These are phyloP conservation scores for Senna tora DNA, from an alignment of 306 rosid genomes.

Conservation along the genomic window DNA sequence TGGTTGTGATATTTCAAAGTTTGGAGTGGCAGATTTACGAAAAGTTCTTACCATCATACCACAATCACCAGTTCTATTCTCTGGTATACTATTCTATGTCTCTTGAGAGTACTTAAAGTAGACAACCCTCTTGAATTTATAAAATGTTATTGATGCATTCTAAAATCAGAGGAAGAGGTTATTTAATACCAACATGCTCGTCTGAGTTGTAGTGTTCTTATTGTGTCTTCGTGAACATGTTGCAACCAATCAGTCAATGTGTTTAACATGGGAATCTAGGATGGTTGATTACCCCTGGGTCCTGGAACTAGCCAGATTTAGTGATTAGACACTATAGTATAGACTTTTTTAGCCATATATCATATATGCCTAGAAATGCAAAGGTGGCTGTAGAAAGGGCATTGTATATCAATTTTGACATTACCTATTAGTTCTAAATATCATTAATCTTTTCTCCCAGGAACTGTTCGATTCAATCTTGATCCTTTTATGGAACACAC, in stretches of 20 bases:
- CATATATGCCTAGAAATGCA: background rate
- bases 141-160: background rate
- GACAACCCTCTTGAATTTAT: background rate
- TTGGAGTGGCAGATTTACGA: constrained; percentile 77
- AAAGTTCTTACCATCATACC: constrained; percentile 87
- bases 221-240: background rate
- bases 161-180: background rate
- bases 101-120: background rate
- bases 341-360: background rate
- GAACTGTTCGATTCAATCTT: constrained; percentile 83
- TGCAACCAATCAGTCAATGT: background rate
- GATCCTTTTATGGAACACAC: constrained; percentile 83
- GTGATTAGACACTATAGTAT: background rate
- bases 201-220: background rate
- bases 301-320: background rate
- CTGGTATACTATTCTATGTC: constrained; percentile 53
- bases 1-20: constrained; percentile 63
- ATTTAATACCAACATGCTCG: background rate
- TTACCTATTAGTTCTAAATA: constrained; percentile 19
- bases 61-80: constrained; percentile 85
- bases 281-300: background rate
- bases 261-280: background rate
- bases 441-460: constrained; percentile 39
- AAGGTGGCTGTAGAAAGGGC: background rate
- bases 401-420: background rate